phyloP scores from a whole-genome alignment of 495 filamentous ascomycete genomes.

The Chaetomium tenue region DNA sequence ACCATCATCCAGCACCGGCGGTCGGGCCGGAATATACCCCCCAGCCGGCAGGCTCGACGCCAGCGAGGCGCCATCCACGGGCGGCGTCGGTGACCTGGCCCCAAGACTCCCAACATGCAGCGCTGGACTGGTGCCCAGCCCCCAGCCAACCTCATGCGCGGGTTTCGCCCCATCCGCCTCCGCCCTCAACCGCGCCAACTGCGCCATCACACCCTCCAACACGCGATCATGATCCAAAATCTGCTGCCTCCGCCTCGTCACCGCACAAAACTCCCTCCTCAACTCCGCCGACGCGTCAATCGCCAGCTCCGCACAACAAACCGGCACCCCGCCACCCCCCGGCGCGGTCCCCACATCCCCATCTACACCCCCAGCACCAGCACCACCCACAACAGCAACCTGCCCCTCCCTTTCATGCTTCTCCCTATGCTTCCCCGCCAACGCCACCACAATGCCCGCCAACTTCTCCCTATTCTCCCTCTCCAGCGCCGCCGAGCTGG shows the following conservation, averaged over 20 bases:
- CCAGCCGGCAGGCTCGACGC: constrained; percentile 17
- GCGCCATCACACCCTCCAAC: constrained; percentile 45
- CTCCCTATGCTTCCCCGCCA: constrained; percentile 38
- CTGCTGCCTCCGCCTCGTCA: constrained; percentile 41
- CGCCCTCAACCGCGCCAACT: constrained; percentile 31
- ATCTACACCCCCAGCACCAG: background rate
- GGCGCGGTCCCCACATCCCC: background rate
- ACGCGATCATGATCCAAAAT: constrained; percentile 42
- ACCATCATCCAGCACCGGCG: constrained; percentile 43
- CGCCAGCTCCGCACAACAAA: constrained; percentile 45
- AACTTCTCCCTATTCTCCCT: constrained; percentile 42
- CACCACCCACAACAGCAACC: constrained; percentile 13
- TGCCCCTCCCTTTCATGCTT: constrained; percentile 38
- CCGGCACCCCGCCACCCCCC: constrained; percentile 18
- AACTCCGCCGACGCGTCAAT: constrained; percentile 47
- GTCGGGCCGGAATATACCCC: constrained; percentile 26
- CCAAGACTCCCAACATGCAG: constrained; percentile 15
- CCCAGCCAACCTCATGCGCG: constrained; percentile 1
- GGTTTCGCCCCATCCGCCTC: constrained; percentile 14
- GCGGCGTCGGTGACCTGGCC: constrained; percentile 14
- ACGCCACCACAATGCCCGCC: constrained; percentile 47
- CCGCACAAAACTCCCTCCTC: constrained; percentile 45
- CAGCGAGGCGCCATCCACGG: constrained; percentile 12
- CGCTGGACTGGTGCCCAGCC: constrained; percentile 25
- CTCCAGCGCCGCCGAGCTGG: constrained; percentile 36